Conservation (phyloP, 2,329 filamentous ascomycete species). For the Fusarium camptoceras region DNA sequence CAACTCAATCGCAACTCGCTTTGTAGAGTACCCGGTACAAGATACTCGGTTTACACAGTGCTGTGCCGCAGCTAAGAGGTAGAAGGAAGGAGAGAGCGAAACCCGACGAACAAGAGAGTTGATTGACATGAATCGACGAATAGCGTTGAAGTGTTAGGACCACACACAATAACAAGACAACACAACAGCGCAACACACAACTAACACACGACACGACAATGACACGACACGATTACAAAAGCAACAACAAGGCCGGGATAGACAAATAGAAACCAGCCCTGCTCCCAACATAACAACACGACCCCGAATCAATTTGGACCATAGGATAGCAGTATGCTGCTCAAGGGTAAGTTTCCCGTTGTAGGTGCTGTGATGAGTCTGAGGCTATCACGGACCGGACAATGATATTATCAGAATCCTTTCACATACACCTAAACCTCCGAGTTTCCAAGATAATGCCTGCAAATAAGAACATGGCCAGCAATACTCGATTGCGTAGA, state of each 20-base stretch:
- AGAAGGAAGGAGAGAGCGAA: constrained; percentile 39
- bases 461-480: constrained; percentile 7
- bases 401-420: not conserved
- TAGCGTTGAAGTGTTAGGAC: constrained; percentile 35
- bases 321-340: constrained; percentile 25
- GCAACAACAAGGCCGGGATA: constrained; percentile 35
- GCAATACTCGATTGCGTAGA: constrained; percentile 11
- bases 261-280: constrained; percentile 21
- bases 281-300: constrained; percentile 34
- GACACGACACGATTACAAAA: constrained; percentile 38
- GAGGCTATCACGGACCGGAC: constrained; percentile 1
- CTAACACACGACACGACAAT: constrained; percentile 42
- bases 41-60: constrained; percentile 33
- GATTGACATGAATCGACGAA: constrained; percentile 23
- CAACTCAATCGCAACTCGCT: constrained; percentile 21
- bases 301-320: constrained; percentile 26
- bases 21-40: constrained; percentile 36
- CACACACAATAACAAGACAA: constrained; percentile 41
- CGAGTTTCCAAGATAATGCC: constrained; percentile 20
- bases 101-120: constrained; percentile 25
- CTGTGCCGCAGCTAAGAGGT: constrained; percentile 42
- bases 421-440: not conserved
- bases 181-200: constrained; percentile 43
- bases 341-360: not conserved
- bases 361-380: not conserved